phyloP scores from a whole-genome alignment of 2,329 filamentous ascomycete genomes.

The Calonectria naviculata region DNA sequence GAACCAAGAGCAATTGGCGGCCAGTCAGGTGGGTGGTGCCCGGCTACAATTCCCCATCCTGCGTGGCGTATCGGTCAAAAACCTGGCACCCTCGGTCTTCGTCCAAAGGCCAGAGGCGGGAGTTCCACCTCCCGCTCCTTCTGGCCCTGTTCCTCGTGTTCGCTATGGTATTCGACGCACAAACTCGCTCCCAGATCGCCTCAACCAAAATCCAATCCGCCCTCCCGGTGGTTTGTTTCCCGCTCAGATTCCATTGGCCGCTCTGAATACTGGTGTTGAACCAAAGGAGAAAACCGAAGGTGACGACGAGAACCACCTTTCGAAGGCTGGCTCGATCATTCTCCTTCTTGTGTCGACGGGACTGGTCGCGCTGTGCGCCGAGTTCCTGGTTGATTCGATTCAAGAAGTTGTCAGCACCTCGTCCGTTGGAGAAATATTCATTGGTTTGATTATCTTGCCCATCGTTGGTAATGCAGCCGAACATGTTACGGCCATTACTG shows the following conservation, averaged over 20 bases:
- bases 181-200: slow-evolving; percentile 78
- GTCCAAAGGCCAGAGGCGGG: slow-evolving; percentile 53
- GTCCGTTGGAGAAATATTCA: slow-evolving; percentile 72
- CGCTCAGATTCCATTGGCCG: slow-evolving; percentile 54
- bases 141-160: slow-evolving; percentile 65
- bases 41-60: slow-evolving; percentile 64
- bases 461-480: slow-evolving; percentile 81
- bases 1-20: slow-evolving; percentile 42
- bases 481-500: slow-evolving; percentile 77
- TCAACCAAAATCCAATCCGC: slow-evolving; percentile 61
- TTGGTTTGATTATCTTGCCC: slow-evolving; percentile 78
- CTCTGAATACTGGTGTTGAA: slow-evolving; percentile 45
- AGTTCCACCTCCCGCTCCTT: slow-evolving; percentile 40
- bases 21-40: slow-evolving; percentile 27
- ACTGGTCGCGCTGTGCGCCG: slow-evolving; percentile 75
- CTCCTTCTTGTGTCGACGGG: slow-evolving; percentile 72
- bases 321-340: slow-evolving; percentile 67
- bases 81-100: slow-evolving; percentile 79
- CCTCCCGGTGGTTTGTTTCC: slow-evolving; percentile 63
- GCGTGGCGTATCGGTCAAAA: slow-evolving; percentile 72
- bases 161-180: slow-evolving; percentile 77
- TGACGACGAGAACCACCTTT: slow-evolving; percentile 60
- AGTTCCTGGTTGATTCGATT: slow-evolving; percentile 77
- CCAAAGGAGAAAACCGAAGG: slow-evolving; percentile 41
- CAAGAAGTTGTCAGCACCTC: slow-evolving; percentile 68